Evolutionary conservation across 2,329 filamentous ascomycete genomes (phyloP).

Genomic region (Gyromitra esculenta): DNA sequence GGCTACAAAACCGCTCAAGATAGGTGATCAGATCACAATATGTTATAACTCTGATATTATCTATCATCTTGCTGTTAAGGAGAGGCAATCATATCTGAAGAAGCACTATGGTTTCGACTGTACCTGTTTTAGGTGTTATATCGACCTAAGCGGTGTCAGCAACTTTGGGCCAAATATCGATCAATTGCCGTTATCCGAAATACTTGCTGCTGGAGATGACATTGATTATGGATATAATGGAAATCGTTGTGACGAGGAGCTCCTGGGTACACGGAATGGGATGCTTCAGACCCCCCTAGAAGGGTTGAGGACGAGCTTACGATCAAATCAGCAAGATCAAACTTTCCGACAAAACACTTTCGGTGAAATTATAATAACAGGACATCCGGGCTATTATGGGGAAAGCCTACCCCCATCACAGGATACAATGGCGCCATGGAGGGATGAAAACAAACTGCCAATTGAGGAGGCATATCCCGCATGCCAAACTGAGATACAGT

Average conservation of each 20-base stretch:
- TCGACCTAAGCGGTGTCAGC: constrained; percentile 14
- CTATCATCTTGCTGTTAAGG: constrained; percentile 5
- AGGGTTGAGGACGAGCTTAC: neutral
- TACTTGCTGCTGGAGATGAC: constrained; percentile 19
- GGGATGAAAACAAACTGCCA: neutral
- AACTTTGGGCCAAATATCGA: constrained; percentile 15
- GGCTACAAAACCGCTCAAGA: constrained; percentile 14
- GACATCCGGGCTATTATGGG: neutral
- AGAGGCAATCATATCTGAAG: constrained; percentile 22
- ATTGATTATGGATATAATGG: neutral
- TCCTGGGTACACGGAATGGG: neutral
- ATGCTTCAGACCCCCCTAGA: neutral
- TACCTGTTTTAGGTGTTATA: constrained; percentile 28
- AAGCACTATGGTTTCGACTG: constrained; percentile 29
- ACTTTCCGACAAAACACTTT: neutral
- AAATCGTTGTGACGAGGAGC: neutral
- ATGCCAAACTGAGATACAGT: neutral
- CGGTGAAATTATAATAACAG: neutral
- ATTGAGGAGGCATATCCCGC: neutral
- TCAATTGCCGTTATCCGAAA: constrained; percentile 22
- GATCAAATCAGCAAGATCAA: neutral
- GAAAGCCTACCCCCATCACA: neutral
- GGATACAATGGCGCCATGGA: neutral
- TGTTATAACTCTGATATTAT: constrained; percentile 26
- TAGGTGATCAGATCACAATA: constrained; percentile 20